These are phyloP conservation scores for Aspergillus pseudoviridinutans DNA, from an alignment of 2,329 filamentous ascomycete genomes.

Conservation along the genomic window DNA sequence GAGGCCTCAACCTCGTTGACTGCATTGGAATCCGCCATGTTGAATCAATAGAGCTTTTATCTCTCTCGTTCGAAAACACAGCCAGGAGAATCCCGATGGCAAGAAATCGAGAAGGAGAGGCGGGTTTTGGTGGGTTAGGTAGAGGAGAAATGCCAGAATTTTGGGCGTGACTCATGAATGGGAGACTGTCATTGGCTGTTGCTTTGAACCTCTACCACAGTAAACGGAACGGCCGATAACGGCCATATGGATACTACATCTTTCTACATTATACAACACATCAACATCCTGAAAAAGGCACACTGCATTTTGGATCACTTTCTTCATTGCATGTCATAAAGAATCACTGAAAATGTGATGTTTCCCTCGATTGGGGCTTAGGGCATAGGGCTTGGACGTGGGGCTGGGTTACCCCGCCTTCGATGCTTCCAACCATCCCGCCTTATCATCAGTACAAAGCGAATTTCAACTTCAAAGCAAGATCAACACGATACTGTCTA, in stretches of 20 bases:
- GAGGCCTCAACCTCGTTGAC: constrained; percentile 45
- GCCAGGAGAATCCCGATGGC: constrained; percentile 3
- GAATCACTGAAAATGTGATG: neutral
- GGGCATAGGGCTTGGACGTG: constrained; percentile 33
- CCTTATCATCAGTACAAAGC: neutral
- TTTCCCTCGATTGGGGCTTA: constrained; percentile 20
- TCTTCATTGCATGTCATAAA: neutral
- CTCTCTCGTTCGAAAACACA: constrained; percentile 12
- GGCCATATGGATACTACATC: neutral
- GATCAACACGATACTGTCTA: neutral
- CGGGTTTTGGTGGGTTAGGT: constrained; percentile 20
- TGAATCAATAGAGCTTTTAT: constrained; percentile 12
- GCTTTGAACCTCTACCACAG: neutral
- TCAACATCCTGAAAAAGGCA: neutral
- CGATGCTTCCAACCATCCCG: neutral
- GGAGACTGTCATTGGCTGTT: constrained; percentile 24
- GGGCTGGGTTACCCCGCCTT: constrained; percentile 25
- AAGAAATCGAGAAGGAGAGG: constrained; percentile 6
- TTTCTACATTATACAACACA: neutral
- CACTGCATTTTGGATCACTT: neutral
- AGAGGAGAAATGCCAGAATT: constrained; percentile 22
- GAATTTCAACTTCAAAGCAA: neutral
- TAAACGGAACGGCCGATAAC: neutral
- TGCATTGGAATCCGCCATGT: constrained; percentile 39
- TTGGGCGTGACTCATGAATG: constrained; percentile 28